phyloP scores from a whole-genome alignment of 345 rosid species.

The Combretum micranthum region DNA sequence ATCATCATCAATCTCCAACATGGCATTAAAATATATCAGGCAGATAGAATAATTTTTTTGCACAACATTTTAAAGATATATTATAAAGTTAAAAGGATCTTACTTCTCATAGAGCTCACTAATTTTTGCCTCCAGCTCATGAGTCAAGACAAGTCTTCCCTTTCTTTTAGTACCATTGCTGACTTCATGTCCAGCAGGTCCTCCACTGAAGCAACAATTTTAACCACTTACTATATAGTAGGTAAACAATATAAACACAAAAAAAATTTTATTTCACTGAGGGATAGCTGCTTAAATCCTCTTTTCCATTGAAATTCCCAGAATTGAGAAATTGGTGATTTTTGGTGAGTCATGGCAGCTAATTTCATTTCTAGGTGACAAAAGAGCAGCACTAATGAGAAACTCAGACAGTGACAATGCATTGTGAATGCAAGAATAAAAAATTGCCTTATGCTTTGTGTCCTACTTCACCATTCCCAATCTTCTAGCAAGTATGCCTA shows the following conservation, averaged over 20 bases:
- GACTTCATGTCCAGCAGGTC: slow-evolving; percentile 27
- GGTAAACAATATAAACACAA: neutral
- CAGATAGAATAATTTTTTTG: no score
- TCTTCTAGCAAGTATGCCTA: neutral
- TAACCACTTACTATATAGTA: slow-evolving; percentile 3
- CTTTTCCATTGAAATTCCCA: slow-evolving; percentile 11
- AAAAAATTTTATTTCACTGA: neutral
- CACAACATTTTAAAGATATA: neutral
- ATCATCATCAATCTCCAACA: no score
- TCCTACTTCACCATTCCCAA: no score
- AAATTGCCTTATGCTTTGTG: no score
- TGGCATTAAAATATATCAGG: neutral
- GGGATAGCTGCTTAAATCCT: slow-evolving; percentile 14
- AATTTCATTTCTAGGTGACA: slow-evolving; percentile 14
- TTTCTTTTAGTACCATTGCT: slow-evolving; percentile 42
- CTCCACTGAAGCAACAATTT: slow-evolving; percentile 36
- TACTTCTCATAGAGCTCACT: slow-evolving; percentile 69
- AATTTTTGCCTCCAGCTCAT: slow-evolving; percentile 52
- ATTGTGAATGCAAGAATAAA: no score
- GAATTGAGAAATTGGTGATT: slow-evolving; percentile 9
- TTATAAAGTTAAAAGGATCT: slow-evolving; percentile 3
- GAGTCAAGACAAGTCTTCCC: slow-evolving; percentile 49
- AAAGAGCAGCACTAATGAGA: neutral
- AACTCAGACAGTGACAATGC: neutral
- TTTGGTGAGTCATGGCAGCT: slow-evolving; percentile 14